phyloP scores from a whole-genome alignment of 1,284 basidiomycete genomes.

The Ceratobasidium sp. region DNA sequence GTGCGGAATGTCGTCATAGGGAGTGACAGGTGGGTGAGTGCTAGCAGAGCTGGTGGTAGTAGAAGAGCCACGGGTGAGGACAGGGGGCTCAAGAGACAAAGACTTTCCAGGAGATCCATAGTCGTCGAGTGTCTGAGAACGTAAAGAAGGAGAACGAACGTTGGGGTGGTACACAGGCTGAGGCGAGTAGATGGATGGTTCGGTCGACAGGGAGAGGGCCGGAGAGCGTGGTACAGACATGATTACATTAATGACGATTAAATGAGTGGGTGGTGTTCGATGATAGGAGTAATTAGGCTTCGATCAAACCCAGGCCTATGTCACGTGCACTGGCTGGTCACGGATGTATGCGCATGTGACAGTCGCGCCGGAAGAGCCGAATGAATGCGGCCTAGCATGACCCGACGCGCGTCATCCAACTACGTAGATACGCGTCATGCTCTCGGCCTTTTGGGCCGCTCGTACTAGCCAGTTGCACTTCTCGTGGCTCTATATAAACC shows the following conservation, averaged over 20 bases:
- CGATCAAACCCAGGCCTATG: conserved; percentile 5
- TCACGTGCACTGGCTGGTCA: neutral
- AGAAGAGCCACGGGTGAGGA: conserved; percentile 20
- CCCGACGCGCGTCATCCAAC: conserved; percentile 22
- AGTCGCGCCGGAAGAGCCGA: neutral
- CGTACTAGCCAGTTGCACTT: conserved; percentile 11
- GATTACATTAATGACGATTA: conserved; percentile 12
- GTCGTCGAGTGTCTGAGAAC: conserved; percentile 26
- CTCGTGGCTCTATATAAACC: conserved; percentile 28
- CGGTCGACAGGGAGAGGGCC: neutral
- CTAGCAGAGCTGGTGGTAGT: neutral
- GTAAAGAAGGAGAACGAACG: conserved; percentile 30
- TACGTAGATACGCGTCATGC: conserved; percentile 20
- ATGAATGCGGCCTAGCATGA: too few species aligned
- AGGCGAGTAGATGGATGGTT: conserved; percentile 39
- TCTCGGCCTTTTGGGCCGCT: neutral
- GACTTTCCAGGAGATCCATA: conserved; percentile 19
- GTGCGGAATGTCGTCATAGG: conserved; percentile 2
- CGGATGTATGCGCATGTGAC: conserved; percentile 16
- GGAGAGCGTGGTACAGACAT: conserved; percentile 24
- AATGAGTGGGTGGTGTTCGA: conserved; percentile 14
- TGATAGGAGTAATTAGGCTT: conserved; percentile 19
- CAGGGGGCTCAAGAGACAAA: conserved; percentile 2
- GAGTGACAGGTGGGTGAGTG: conserved; percentile 3
- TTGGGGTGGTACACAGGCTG: conserved; percentile 43